Percentiles rank a stretch among this genome's conserved stretches.
phyloP scores from a whole-genome alignment of 192 early-diverging fungal genomes.

The Fimicolochytrium jonesii region DNA sequence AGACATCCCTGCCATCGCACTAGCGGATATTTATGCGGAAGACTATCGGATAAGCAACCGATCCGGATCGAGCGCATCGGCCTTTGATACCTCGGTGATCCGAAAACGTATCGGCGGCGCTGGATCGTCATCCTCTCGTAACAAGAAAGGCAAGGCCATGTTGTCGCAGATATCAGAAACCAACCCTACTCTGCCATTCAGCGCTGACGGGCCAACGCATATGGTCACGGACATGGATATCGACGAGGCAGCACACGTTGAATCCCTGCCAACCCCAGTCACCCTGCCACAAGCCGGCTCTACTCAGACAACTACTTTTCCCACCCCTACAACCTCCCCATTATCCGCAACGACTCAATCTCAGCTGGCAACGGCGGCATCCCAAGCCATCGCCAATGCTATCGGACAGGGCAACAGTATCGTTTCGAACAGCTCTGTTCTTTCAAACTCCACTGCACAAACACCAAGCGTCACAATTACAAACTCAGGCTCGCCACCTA shows the following conservation, averaged over 20 bases:
- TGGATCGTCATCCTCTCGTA: slow-evolving; percentile 9
- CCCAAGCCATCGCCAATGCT: too few relatives aligned
- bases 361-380: neutral
- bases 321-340: slow-evolving; percentile 1
- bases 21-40: slow-evolving; percentile 35
- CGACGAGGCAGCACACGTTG: slow-evolving; percentile 32
- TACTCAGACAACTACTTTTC: neutral
- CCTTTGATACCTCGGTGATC: slow-evolving; percentile 38
- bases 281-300: neutral
- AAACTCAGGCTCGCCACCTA: too few relatives aligned
- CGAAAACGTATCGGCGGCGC: slow-evolving; percentile 25
- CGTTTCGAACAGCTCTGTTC: too few relatives aligned
- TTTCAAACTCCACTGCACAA: too few relatives aligned
- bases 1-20: slow-evolving; percentile 27
- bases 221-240: slow-evolving; percentile 34
- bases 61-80: slow-evolving; percentile 17
- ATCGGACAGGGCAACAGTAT: too few relatives aligned
- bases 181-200: slow-evolving; percentile 32
- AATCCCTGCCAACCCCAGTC: neutral
- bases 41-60: slow-evolving; percentile 28
- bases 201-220: slow-evolving; percentile 32
- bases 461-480: too few relatives aligned
- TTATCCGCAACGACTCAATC: neutral
- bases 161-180: too few relatives aligned
- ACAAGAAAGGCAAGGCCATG: slow-evolving; percentile 29